A percentile compares a stretch with the other conserved stretches of the same genome.
phyloP scores from a whole-genome alignment of 345 rosid species.

The Angophora floribunda region DNA sequence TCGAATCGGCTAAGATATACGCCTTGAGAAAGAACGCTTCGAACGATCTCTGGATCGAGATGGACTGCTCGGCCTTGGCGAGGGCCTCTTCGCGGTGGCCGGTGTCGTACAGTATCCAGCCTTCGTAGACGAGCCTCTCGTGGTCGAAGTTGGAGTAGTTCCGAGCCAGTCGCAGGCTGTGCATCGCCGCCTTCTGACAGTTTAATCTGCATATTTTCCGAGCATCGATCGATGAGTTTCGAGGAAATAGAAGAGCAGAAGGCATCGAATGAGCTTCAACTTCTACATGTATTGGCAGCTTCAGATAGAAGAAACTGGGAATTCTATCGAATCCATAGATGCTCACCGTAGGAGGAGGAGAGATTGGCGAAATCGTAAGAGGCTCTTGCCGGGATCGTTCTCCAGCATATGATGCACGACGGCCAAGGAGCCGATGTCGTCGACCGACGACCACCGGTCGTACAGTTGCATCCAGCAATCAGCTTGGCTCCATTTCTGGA shows the following conservation, averaged over 20 bases:
- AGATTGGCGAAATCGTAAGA: slow-evolving; percentile 81
- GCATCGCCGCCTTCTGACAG: slow-evolving; percentile 96
- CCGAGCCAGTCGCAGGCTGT: slow-evolving; percentile 74
- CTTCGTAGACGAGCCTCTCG: slow-evolving; percentile 93
- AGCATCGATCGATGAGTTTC: not conserved
- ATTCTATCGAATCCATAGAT: too few species aligned
- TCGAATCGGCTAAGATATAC: slow-evolving; percentile 72
- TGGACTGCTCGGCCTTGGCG: slow-evolving; percentile 86
- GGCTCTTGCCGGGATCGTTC: slow-evolving; percentile 84
- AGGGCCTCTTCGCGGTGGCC: slow-evolving; percentile 95
- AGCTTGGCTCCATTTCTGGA: slow-evolving; percentile 74
- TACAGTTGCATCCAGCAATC: slow-evolving; percentile 97
- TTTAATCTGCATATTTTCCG: slow-evolving; percentile 37
- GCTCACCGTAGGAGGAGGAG: slow-evolving; percentile 77
- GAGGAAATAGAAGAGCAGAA: not conserved
- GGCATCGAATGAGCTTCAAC: not conserved
- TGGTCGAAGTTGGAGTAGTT: slow-evolving; percentile 70
- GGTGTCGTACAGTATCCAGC: slow-evolving; percentile 91
- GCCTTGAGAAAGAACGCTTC: slow-evolving; percentile 99
- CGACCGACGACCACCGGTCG: slow-evolving; percentile 93
- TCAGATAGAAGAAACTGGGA: not conserved
- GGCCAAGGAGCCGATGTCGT: slow-evolving; percentile 89
- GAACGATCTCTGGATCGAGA: slow-evolving; percentile 81
- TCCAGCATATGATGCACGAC: slow-evolving; percentile 91
- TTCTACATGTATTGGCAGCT: not conserved